Conservation (phyloP, 148 eudicot genomes). For the Vaccinium corymbosum region DNA sequence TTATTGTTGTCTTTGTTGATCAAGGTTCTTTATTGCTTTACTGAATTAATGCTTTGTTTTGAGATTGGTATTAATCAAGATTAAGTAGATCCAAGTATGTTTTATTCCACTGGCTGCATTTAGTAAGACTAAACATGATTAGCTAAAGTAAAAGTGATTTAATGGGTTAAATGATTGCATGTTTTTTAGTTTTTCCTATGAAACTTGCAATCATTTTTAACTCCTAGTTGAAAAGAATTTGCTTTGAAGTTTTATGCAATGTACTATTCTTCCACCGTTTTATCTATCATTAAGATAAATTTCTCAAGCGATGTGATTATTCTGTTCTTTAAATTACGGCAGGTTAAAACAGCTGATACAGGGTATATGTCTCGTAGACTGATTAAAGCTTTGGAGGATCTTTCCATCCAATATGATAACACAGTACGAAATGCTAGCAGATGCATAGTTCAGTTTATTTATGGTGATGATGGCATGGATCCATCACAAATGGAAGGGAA, state of each 20-base stretch:
- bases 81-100: background rate
- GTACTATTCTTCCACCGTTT: background rate
- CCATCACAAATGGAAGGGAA: conserved; percentile 97
- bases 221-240: background rate
- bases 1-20: background rate
- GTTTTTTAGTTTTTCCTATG: background rate
- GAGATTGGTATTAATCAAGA: background rate
- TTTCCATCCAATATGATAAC: conserved; percentile 76
- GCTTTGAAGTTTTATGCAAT: conserved; percentile 4
- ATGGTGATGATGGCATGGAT: conserved; percentile 98
- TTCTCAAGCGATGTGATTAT: conserved; percentile 6
- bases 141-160: background rate
- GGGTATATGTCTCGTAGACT: conserved; percentile 98
- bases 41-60: background rate
- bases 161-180: background rate
- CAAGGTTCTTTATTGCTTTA: conserved; percentile 9
- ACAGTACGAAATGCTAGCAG: conserved; percentile 87
- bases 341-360: conserved; percentile 99
- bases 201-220: background rate
- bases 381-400: conserved; percentile 88
- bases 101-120: background rate
- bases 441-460: conserved; percentile 72
- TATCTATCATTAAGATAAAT: background rate
- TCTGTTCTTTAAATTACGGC: conserved; percentile 25
- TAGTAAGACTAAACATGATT: background rate